Evolutionary conservation across 305 asterid species (phyloP).

Genomic region (Withania somnifera): DNA sequence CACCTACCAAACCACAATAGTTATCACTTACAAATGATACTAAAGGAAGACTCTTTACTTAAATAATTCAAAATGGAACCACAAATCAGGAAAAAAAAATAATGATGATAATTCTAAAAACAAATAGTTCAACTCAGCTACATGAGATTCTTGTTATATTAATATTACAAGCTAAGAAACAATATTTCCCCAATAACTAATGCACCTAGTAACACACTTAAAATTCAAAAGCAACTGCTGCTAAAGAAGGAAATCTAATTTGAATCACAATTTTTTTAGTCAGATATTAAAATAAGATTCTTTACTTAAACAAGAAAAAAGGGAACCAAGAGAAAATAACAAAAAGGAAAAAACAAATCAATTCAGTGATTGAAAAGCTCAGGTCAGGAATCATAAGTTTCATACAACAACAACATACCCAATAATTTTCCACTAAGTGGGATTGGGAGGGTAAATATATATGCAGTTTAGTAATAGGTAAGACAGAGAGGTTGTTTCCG

Average conservation of each 20-base stretch:
- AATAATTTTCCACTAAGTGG: too few species aligned
- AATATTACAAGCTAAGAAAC: background rate
- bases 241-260: background rate
- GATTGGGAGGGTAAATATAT: too few species aligned
- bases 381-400: background rate
- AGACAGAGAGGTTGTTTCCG: too few species aligned
- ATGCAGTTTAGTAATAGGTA: too few species aligned
- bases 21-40: background rate
- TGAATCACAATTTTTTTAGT: background rate
- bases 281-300: background rate
- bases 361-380: background rate
- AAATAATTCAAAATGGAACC: too few species aligned
- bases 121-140: background rate
- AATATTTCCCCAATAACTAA: background rate
- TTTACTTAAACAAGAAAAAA: background rate
- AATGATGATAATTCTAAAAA: background rate
- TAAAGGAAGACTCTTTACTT: too few species aligned
- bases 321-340: too few species aligned
- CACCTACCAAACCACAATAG: background rate
- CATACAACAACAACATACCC: too few species aligned
- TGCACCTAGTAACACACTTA: background rate
- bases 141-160: background rate
- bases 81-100: background rate
- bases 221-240: background rate
- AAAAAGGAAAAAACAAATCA: too few species aligned